These are phyloP conservation scores for Tylopilus plumbeoviolaceoides DNA, from an alignment of 768 basidiomycete genomes.

Conservation along the genomic window DNA sequence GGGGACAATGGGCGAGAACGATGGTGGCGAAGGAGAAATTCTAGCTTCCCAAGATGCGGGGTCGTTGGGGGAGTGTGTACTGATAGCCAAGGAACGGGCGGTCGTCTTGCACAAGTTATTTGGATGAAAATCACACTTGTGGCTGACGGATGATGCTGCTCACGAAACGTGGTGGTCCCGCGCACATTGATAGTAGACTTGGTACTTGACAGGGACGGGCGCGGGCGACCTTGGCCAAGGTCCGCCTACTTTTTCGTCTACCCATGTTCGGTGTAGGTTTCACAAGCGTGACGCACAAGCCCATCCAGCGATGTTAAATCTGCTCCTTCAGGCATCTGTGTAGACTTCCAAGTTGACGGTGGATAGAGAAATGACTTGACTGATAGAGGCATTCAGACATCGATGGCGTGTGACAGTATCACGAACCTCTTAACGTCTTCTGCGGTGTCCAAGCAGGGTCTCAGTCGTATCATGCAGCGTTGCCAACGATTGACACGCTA, in stretches of 20 bases:
- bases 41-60: neutral
- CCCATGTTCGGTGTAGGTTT: too few species aligned
- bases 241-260: too few species aligned
- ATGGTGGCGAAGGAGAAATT: conserved; percentile 9
- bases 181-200: neutral
- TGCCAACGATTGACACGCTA: conserved; percentile 27
- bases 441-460: too few species aligned
- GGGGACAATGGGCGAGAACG: conserved; percentile 18
- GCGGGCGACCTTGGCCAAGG: neutral
- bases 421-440: neutral
- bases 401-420: neutral
- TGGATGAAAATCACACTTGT: conserved; percentile 8
- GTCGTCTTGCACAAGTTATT: conserved; percentile 20
- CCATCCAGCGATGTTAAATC: neutral
- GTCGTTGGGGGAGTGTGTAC: conserved; percentile 16
- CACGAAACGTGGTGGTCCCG: neutral
- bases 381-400: neutral
- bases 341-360: neutral
- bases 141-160: neutral
- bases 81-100: conserved; percentile 22
- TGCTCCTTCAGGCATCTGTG: neutral
- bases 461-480: neutral
- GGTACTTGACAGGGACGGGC: neutral
- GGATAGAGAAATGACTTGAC: too few species aligned
- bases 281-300: neutral